Base-by-base conservation (phyloP, 1,284 basidiomycete genomes). In the Binderoboletus segoi region DNA sequence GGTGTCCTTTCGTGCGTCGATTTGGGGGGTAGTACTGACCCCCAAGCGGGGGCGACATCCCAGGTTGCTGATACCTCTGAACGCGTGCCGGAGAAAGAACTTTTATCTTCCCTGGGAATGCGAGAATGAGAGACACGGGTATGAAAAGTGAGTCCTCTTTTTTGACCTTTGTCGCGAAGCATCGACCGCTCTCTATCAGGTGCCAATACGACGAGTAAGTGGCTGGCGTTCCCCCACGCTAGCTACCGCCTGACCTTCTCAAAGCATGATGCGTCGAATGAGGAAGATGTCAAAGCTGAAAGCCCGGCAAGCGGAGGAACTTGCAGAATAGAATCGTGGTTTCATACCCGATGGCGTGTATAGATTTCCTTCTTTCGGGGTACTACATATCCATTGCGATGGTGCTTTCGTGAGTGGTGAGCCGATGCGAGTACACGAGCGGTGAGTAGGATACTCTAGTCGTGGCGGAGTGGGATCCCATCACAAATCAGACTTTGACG, bases 141-240 rank as follows among this genome's bases (percentile, higher is more conserved):
- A 89, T 65, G 88, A 90, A 74, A 88, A 88, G 88, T 89, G 72
- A 71, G 87, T 48, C 15, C 16, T 18, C 50, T 6, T 16, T n/a
- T 11, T 24, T 49, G n/a, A 4, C 33, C 40, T 12, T 18, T 15
- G 15, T 4, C n/a, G n/a, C 23, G 24, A n/a, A 8, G n/a, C 35
- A 32, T 38, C 63, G 59, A 65, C 50, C 18, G 10, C 38, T 35
- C 51, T 32, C 35, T 18, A 23, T 3, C 56, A 94, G 91, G 77
- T 94, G 92, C 72, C 92, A 94, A 74, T 94, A 93, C 71, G 91
- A 94, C 65, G 92, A 94, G 91, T 94, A 72, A 74, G 91, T 86
- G 41, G n/a, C 28, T n/a, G 1, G 8, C n/a, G 16, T 49, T 35
- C 33, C 37, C 26, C 8, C 40, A 23, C 5, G 26, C 45, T 23